Percentiles rank a stretch among this genome's conserved stretches.
These are phyloP conservation scores for Arthrobotrys sinensis DNA, from an alignment of 2,329 filamentous ascomycete genomes.

Conservation along the genomic window DNA sequence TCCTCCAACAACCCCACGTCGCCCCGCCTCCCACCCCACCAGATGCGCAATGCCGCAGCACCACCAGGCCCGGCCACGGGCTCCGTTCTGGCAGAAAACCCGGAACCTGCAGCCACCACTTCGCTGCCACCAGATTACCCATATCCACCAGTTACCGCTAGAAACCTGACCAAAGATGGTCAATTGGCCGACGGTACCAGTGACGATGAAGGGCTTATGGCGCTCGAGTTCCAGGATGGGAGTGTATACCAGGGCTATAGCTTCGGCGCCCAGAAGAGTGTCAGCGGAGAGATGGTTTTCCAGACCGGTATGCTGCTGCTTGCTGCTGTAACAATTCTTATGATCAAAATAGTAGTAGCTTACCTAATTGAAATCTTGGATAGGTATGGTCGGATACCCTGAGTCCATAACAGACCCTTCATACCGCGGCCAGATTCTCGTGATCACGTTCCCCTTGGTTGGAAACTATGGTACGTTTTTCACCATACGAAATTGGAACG, in stretches of 20 bases:
- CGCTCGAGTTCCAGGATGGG: constrained; percentile 94
- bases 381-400: constrained; percentile 83
- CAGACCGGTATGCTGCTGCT: constrained; percentile 86
- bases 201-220: constrained; percentile 77
- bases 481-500: background rate
- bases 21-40: constrained; percentile 58
- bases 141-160: constrained; percentile 74
- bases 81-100: constrained; percentile 57
- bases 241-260: constrained; percentile 92
- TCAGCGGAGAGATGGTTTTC: constrained; percentile 97
- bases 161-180: constrained; percentile 68
- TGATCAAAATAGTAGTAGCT: constrained; percentile 23
- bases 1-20: constrained; percentile 60
- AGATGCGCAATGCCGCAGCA: constrained; percentile 57
- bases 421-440: constrained; percentile 92
- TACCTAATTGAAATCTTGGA: constrained; percentile 17
- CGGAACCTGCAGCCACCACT: constrained; percentile 28
- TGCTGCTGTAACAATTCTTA: background rate
- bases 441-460: constrained; percentile 94
- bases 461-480: constrained; percentile 84
- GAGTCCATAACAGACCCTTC: constrained; percentile 92
- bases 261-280: constrained; percentile 95
- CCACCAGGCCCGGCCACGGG: constrained; percentile 54
- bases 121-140: constrained; percentile 38
- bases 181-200: constrained; percentile 65